phyloP scores from a whole-genome alignment of 164 flowering plant species.

The Liriodendron chinense region DNA sequence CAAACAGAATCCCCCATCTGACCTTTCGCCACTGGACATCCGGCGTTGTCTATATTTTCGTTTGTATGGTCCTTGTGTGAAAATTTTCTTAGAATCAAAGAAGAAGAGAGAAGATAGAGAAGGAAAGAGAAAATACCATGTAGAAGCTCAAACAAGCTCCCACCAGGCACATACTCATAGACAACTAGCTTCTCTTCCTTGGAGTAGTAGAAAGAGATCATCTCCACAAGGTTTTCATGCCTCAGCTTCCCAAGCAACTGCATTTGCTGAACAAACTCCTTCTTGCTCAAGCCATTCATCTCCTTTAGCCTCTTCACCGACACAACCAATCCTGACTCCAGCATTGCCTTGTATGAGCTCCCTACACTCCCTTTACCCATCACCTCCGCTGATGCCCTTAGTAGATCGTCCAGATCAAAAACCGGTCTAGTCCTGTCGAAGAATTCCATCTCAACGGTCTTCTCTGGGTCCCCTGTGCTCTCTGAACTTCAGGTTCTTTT shows the following conservation, averaged over 20 bases:
- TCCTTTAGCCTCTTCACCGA: constrained; percentile 54
- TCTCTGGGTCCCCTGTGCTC: constrained; percentile 34
- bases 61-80: not conserved
- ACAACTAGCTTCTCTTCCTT: constrained; percentile 60
- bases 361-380: constrained; percentile 58
- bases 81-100: not conserved
- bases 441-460: constrained; percentile 34
- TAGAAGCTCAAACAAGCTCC: constrained; percentile 46
- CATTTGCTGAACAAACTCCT: constrained; percentile 56
- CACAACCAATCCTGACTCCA: constrained; percentile 44
- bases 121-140: constrained; percentile 40
- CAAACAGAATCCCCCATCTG: too few relatives aligned
- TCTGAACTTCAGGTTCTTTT: constrained; percentile 13
- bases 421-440: constrained; percentile 31
- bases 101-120: not conserved
- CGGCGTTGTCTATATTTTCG: too few relatives aligned
- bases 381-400: constrained; percentile 54
- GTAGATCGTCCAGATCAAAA: constrained; percentile 62
- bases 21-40: too few relatives aligned
- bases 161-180: constrained; percentile 43
- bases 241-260: constrained; percentile 44
- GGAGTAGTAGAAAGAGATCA: constrained; percentile 47
- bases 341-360: constrained; percentile 42
- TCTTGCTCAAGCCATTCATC: constrained; percentile 34
- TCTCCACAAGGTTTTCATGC: constrained; percentile 51